Base-by-base conservation (phyloP, 2,329 filamentous ascomycete genomes). In the Diplodia mutila region DNA sequence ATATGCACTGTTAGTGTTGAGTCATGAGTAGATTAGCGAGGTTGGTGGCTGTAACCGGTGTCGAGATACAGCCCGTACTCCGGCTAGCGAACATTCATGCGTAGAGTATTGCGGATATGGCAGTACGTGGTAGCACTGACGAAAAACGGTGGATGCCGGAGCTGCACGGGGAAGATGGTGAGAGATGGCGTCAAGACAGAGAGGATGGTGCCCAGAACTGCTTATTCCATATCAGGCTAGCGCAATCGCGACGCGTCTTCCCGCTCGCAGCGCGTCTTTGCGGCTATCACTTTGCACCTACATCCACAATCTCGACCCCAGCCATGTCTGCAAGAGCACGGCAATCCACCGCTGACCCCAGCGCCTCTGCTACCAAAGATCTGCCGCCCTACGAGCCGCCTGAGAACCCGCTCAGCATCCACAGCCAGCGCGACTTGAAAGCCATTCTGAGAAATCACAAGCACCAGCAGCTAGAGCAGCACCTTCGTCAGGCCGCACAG, bases 311-410 rank as follows among this genome's bases (percentile, higher is more conserved):
- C 29, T 4, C 11, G 7, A 14, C 42, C 42, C 21, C 42, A 46
- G 57, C n/a, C 59, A 55, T 68, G 66, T 53, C 59, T 14, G 12
- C 25, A 21, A 37, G 51, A 21, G 52, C 51, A 51, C 55, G 59
- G 6, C 34, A 34, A 11, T 68, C 66, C 3, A 64, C 49, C 0
- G 23, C 59, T 34, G 61, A 37, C 29, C 48, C 39, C 32, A 37
- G 57, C 27, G 54, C 46, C 59, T 51, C 61, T n/a, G 42, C 16
- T 16, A 21, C 14, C 46, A 51, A 25, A 1, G 25, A 29, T 12
- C 72, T 86, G 46, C 83, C 85, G 12, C 71, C 79, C 7, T 89
- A 90, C 74, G 79, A 87, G 74, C 79, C 82, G 18, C 85, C 85
- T 2, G 76, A 77, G 11, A 83, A 84, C 66, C 81, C 86, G 0